Base-by-base conservation (phyloP, 306 rosid species). In the Luffa acutangula region DNA sequence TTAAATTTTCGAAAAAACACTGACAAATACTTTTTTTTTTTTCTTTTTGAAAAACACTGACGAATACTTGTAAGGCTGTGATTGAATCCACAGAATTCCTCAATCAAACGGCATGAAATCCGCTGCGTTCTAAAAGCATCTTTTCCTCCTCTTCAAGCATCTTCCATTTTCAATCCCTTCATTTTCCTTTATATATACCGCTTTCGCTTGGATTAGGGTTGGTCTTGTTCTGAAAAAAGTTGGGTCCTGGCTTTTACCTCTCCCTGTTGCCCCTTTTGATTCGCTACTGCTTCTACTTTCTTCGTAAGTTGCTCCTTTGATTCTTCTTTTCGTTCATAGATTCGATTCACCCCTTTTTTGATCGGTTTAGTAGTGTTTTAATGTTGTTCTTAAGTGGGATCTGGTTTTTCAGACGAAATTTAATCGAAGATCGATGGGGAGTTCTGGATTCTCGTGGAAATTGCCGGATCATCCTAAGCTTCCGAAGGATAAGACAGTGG, bases 381-480 rank as follows among this genome's bases (percentile, higher is more conserved):
- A 12, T 72, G 21, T 13, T 48, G 12, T 49, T 49, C 13, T 14
- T 49, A 33, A 31, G 7, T 48, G 15, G 25, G 64, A 52, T 75
- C 78, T 75, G 5, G 3, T 52, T 52, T 75, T 75, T 5, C 78
- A 33, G 78, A 52, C 31, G 18, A 34, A 18, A 17, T 51, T 53
- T 25, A 9, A 53, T 52, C n/a, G 64, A 7, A 73, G 64, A 54
- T 13, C 52, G 77, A 93, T 93, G 99, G 97, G 97, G 48, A 91
- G 90, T 83, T 51, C 96, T 12, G 96, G 80, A 12, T 45, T 81
- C 21, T 85, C 90, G 34, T 96, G 96, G 96, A 96, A 87, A 80
- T 81, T 96, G 88, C 87, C 88, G 20, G 99, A 96, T 80, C 99
- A 96, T 77, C 94, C 97, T n/a, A 96, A 87, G 90, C 93, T 96